Conservation (phyloP, 2,329 filamentous ascomycete genomes). For the Penicillium sclerotigenum region DNA sequence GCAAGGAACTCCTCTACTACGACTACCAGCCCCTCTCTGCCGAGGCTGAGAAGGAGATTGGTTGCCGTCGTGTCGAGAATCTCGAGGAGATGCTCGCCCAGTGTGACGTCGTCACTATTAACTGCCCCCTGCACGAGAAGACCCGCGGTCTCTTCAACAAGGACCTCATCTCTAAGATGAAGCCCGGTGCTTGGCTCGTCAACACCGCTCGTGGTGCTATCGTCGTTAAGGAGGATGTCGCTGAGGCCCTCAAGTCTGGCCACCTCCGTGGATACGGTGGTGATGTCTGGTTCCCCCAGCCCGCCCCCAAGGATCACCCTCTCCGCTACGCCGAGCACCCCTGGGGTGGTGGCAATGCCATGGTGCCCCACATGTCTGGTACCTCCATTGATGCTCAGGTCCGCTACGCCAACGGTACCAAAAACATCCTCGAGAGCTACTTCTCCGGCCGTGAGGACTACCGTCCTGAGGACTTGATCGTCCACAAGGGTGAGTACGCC, state of each 20-base stretch:
- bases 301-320: conserved; percentile 86
- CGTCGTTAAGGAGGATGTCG: conserved; percentile 98
- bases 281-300: conserved; percentile 87
- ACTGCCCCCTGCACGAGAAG: conserved; percentile 99
- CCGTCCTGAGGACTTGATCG: conserved; percentile 83
- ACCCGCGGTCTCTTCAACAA: conserved; percentile 97
- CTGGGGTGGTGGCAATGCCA: conserved; percentile 96
- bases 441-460: conserved; percentile 86
- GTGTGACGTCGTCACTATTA: conserved; percentile 98
- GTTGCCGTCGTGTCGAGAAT: conserved; percentile 79
- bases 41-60: conserved; percentile 92
- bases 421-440: conserved; percentile 89
- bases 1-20: conserved; percentile 99
- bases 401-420: conserved; percentile 81
- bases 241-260: conserved; percentile 83
- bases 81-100: conserved; percentile 92
- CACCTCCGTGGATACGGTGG: conserved; percentile 58
- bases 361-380: conserved; percentile 98
- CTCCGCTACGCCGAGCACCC: conserved; percentile 91
- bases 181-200: conserved; percentile 93
- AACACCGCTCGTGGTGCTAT: conserved; percentile 99
- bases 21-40: conserved; percentile 93
- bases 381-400: conserved; percentile 98
- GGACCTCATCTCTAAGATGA: conserved; percentile 98
- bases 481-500: conserved; percentile 84